A percentile compares a stretch with the other conserved stretches of the same genome.
Evolutionary conservation across 208 protist genomes (phyloP).

Genomic region (Leishmania aethiopica): DNA sequence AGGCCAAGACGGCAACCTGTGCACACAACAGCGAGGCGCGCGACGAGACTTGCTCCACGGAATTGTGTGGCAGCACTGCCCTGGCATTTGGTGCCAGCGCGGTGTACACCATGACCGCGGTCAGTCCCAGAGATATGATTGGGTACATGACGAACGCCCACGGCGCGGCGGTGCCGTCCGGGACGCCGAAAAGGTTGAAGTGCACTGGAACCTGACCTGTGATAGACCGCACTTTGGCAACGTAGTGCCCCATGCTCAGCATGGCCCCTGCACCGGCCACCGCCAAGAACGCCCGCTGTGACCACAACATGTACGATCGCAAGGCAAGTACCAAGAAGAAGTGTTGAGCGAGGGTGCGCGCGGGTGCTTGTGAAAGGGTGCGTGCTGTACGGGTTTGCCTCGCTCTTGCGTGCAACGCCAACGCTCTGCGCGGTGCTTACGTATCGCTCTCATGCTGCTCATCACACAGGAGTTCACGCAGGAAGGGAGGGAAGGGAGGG

Average conservation of each 20-base stretch:
- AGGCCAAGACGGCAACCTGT: background rate
- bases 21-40: conserved; percentile 8
- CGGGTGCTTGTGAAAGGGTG: background rate
- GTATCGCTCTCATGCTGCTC: too few species aligned
- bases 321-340: background rate
- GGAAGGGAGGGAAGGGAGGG: too few species aligned
- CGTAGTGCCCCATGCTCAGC: conserved; percentile 27
- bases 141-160: conserved; percentile 32
- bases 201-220: conserved; percentile 18
- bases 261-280: conserved; percentile 8
- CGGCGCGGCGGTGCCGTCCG: conserved; percentile 15
- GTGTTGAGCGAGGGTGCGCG: background rate
- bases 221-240: conserved; percentile 9
- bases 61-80: background rate
- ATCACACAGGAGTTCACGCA: background rate
- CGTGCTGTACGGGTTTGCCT: background rate
- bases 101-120: background rate
- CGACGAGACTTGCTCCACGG: conserved; percentile 10
- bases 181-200: conserved; percentile 31
- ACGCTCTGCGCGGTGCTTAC: background rate
- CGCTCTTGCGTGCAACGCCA: background rate
- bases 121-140: background rate
- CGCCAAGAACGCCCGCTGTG: conserved; percentile 11
- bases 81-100: background rate
- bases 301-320: background rate